Evolutionary conservation across 2,329 filamentous ascomycete species (phyloP).

Genomic region (Hymenoscyphus albidus): DNA sequence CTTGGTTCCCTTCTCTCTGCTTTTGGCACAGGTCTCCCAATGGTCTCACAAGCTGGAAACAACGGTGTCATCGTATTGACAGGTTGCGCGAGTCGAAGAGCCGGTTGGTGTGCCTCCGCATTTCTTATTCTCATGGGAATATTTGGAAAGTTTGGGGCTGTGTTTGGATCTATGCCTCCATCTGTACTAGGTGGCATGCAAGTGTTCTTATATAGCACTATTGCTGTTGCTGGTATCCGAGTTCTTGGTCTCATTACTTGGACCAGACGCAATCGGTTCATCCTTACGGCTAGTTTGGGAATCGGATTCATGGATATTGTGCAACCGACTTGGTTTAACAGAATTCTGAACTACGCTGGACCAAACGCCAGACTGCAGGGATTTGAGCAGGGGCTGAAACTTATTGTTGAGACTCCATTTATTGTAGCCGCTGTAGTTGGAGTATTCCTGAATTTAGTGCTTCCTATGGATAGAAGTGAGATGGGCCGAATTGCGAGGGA

Average conservation of each 20-base stretch:
- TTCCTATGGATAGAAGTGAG: constrained; percentile 36
- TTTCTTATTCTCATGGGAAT: constrained; percentile 67
- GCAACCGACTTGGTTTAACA: constrained; percentile 39
- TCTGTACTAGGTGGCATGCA: constrained; percentile 46
- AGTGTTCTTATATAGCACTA: constrained; percentile 64
- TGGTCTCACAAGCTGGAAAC: constrained; percentile 66
- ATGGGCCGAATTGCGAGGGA: constrained; percentile 28
- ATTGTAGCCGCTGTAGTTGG: constrained; percentile 42
- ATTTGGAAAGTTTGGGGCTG: constrained; percentile 67
- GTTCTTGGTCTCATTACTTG: constrained; percentile 61
- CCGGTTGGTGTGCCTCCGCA: constrained; percentile 62
- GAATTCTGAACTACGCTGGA: constrained; percentile 38
- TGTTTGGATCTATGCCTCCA: constrained; percentile 61
- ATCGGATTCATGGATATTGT: constrained; percentile 51
- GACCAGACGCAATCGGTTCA: constrained; percentile 63
- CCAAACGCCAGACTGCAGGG: constrained; percentile 37
- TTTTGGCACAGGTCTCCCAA: constrained; percentile 63
- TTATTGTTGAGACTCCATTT: constrained; percentile 41
- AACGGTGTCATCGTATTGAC: constrained; percentile 67
- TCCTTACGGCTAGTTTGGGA: constrained; percentile 58
- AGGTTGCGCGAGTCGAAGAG: constrained; percentile 63
- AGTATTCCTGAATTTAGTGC: constrained; percentile 41
- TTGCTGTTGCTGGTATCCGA: constrained; percentile 61
- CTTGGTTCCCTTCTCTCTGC: constrained; percentile 61
- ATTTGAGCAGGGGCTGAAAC: constrained; percentile 40